Conservation (phyloP, 1,284 basidiomycete species). For the Hymenochaete sp. region DNA sequence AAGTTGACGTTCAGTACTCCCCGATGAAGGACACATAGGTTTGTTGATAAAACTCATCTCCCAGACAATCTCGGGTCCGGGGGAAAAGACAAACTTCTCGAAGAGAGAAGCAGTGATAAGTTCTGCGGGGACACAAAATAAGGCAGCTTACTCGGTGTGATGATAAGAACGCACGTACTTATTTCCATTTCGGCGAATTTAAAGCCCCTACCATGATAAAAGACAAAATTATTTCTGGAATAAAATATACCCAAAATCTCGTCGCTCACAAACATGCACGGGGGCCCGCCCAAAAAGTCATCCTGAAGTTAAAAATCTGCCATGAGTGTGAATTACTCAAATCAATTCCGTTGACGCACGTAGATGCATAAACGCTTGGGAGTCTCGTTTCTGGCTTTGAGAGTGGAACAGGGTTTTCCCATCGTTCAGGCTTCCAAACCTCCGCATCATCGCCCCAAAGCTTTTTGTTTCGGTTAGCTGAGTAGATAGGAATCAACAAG, state of each 20-base stretch:
- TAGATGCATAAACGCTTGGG: conserved; percentile 19
- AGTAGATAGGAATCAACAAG: conserved; percentile 17
- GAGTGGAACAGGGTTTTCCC: conserved; percentile 13
- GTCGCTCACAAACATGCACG: conserved; percentile 19
- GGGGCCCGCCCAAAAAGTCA: conserved; percentile 19
- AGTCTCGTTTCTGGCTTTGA: conserved; percentile 12
- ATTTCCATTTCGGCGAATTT: conserved; percentile 17
- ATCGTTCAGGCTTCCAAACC: conserved; percentile 16
- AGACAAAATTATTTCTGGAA: neutral
- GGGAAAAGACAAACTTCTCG: conserved; percentile 14
- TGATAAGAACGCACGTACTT: conserved; percentile 8
- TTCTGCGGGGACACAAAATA: conserved; percentile 3
- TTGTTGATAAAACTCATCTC: conserved; percentile 7
- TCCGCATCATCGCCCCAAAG: conserved; percentile 19
- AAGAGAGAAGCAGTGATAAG: conserved; percentile 12
- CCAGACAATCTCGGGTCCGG: conserved; percentile 10
- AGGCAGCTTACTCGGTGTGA: neutral
- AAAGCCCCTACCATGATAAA: conserved; percentile 8
- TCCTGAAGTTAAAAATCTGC: conserved; percentile 3
- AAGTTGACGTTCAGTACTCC: no score
- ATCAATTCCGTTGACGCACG: conserved; percentile 10
- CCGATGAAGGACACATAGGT: no score
- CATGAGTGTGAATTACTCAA: neutral
- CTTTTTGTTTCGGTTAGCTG: conserved; percentile 14
- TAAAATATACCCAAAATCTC: neutral